Evolutionary conservation across 768 basidiomycete species (phyloP).

Genomic region (Bullera alba): DNA sequence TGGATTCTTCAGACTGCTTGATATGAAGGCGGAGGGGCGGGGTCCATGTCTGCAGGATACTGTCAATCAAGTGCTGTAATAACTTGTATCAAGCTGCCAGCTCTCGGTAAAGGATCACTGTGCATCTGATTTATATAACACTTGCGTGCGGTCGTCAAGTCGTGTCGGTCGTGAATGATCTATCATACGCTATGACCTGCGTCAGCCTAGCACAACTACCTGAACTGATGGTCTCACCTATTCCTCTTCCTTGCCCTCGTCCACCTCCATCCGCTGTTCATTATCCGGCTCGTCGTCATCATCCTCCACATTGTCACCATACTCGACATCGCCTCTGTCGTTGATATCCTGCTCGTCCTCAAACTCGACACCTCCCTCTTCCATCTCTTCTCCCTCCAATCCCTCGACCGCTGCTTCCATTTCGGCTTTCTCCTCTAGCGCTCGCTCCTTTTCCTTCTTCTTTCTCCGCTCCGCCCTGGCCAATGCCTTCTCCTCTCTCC

Average conservation of each 20-base stretch:
- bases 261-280: slow-evolving; percentile 12
- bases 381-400: slow-evolving; percentile 12
- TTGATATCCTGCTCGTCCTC: slow-evolving; percentile 13
- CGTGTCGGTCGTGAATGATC: no score
- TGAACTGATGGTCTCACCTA: no score
- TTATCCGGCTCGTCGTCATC: slow-evolving; percentile 23
- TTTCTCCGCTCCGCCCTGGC: slow-evolving; percentile 18
- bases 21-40: slow-evolving; percentile 37
- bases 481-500: slow-evolving; percentile 7
- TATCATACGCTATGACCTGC: no score
- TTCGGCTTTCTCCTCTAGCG: slow-evolving; percentile 7
- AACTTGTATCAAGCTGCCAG: no score
- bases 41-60: slow-evolving; percentile 39
- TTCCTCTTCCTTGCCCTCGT: slow-evolving; percentile 9
- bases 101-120: no score
- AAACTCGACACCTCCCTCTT: neutral
- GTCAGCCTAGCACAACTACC: no score
- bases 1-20: slow-evolving; percentile 43
- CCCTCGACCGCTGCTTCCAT: slow-evolving; percentile 22
- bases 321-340: slow-evolving; percentile 18
- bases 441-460: slow-evolving; percentile 10
- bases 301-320: slow-evolving; percentile 19
- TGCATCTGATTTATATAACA: no score
- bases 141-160: no score
- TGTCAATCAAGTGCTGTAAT: no score